Conservation (phyloP, 2,329 filamentous ascomycete genomes). For the Onygenales sp. region DNA sequence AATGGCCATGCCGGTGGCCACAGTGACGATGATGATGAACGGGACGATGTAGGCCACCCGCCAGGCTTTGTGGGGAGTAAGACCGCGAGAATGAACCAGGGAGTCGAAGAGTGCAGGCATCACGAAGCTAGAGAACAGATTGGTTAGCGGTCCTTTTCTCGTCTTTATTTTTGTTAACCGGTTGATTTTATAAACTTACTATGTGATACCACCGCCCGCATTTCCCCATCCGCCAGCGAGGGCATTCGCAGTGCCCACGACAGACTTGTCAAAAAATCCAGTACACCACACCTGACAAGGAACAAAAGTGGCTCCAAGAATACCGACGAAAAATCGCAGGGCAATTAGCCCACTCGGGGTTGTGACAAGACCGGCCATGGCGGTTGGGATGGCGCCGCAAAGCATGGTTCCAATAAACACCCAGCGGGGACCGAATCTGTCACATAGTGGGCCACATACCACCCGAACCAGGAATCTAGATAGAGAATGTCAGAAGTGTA, state of each 20-base stretch:
- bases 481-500: background rate
- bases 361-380: conserved; percentile 67
- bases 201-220: conserved; percentile 79
- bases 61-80: conserved; percentile 65
- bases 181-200: conserved; percentile 30
- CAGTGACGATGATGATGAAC: conserved; percentile 60
- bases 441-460: conserved; percentile 73
- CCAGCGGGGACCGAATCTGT: conserved; percentile 68
- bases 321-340: conserved; percentile 35
- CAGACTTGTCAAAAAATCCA: conserved; percentile 85
- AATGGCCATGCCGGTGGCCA: conserved; percentile 59
- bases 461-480: conserved; percentile 62
- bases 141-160: background rate
- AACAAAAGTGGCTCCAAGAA: conserved; percentile 35
- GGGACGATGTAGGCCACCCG: conserved; percentile 77
- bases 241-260: conserved; percentile 82
- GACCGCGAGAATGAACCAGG: conserved; percentile 49
- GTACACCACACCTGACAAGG: conserved; percentile 85
- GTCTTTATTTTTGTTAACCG: background rate
- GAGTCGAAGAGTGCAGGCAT: conserved; percentile 87
- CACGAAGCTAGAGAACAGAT: conserved; percentile 47
- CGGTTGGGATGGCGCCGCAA: conserved; percentile 68
- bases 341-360: conserved; percentile 46
- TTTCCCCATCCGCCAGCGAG: conserved; percentile 80
- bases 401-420: conserved; percentile 75